Base-by-base conservation (phyloP, 31 red algal genomes). In the Odonthalia washingtoniensis region DNA sequence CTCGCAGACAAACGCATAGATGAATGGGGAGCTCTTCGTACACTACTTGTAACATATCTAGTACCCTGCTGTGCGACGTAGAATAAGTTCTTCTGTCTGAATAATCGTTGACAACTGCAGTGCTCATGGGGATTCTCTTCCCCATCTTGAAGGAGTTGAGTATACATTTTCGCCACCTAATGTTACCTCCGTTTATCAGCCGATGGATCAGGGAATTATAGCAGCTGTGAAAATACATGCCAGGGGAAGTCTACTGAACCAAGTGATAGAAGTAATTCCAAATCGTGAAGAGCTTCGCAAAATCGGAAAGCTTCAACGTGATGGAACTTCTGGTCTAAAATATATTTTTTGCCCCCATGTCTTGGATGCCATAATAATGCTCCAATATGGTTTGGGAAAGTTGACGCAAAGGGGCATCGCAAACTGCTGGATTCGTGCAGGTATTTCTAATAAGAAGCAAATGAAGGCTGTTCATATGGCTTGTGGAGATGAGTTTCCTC, bases 81-180 rank as follows among this genome's bases (percentile, higher is more conserved):
- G 67, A 14, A 72, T 30, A 72, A 33, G 31, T 32, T 14, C 16
- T 33, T 14, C 17, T 27, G 14, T 72, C 18, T 72, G 67, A 14
- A 72, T 72, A 30, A 72, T 72, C 30, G 67, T 72, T 33, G 67
- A 72, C 14, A 72, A 72, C 12, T 72, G 14, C 31, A 72, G 67
- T 16, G 67, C 67, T 33, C 67, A 72, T 72, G 67, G 67, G 14
- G 30, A 72, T 33, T 21, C 14, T 12, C 67, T 72, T 72, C 67
- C 67, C 14, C 14, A 27, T 72, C 30, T 72, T 27, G 67, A 21
- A 30, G 67, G 67, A 27, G 67, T 72, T 16, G 67, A 72, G 12
- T 72, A 72, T 33, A 14, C 32, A 30, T 72, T 72, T 32, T 30
- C 32, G 14, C 67, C 30, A 14, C 30, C 67, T 72, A 72, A 72